Evolutionary conservation across 345 rosid genomes (phyloP).

Genomic region (Eucalyptus tenuipes): DNA sequence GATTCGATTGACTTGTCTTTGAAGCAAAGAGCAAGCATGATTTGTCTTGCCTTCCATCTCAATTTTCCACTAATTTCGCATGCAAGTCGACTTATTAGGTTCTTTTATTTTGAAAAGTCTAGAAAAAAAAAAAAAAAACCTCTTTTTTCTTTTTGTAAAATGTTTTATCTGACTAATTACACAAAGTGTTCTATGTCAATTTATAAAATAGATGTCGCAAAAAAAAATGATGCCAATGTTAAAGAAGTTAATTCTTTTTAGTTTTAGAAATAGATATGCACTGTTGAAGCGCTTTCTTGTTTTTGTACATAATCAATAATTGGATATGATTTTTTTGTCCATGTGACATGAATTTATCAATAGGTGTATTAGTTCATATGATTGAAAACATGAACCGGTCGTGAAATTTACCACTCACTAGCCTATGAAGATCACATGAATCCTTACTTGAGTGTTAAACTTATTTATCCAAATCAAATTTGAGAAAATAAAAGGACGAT

Average conservation of each 20-base stretch:
- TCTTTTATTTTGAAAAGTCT: background rate
- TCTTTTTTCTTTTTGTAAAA: background rate
- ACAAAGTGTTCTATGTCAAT: background rate
- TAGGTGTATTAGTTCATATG: background rate
- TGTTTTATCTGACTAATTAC: background rate
- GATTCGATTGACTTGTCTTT: background rate
- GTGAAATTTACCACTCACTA: background rate
- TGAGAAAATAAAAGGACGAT: background rate
- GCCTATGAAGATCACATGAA: background rate
- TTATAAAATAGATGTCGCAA: background rate
- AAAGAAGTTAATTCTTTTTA: background rate
- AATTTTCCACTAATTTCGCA: background rate
- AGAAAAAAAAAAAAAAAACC: no score
- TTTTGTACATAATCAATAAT: background rate
- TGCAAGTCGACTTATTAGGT: background rate
- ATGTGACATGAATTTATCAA: rapidly evolving
- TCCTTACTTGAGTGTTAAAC: background rate
- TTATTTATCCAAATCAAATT: background rate
- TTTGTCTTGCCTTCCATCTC: background rate
- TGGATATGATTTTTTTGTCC: background rate
- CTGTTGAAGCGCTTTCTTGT: rapidly evolving
- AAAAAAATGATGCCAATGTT: background rate
- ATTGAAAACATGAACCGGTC: rapidly evolving
- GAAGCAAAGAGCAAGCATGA: background rate
- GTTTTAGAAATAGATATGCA: background rate